Percentiles rank a stretch among this genome's conserved stretches.
These are phyloP conservation scores for Periglandula ipomoeae DNA, from an alignment of 2,329 filamentous ascomycete genomes.

Conservation along the genomic window DNA sequence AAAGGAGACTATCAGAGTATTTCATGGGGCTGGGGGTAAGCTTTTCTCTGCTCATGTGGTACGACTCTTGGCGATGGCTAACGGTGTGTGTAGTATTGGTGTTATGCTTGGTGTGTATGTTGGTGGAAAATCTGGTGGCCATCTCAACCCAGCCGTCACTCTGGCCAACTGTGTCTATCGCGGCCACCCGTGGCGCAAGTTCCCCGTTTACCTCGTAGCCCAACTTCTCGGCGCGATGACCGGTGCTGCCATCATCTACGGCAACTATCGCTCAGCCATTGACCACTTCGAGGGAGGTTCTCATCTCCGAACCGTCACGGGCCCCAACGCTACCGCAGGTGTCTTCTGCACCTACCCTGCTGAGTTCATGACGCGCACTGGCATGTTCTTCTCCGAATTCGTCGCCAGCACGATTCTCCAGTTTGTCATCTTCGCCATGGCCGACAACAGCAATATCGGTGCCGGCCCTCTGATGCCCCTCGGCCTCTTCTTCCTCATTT, in stretches of 20 bases:
- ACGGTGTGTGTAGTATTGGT: conserved; percentile 36
- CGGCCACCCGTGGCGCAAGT: conserved; percentile 58
- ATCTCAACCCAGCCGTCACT: conserved; percentile 64
- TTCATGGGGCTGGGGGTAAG: conserved; percentile 41
- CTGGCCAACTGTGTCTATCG: conserved; percentile 61
- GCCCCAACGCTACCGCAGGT: conserved; percentile 52
- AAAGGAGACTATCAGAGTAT: conserved; percentile 43
- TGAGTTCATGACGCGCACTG: conserved; percentile 53
- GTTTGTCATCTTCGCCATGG: conserved; percentile 63
- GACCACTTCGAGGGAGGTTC: conserved; percentile 52
- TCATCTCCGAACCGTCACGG: conserved; percentile 51
- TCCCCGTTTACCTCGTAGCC: conserved; percentile 57
- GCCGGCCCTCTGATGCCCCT: conserved; percentile 49
- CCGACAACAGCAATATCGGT: conserved; percentile 47
- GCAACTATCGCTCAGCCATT: conserved; percentile 56
- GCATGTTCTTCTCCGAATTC: conserved; percentile 65
- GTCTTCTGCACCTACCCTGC: conserved; percentile 69
- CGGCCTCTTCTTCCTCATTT: conserved; percentile 61
- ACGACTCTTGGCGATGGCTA: neutral
- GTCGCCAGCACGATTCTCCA: conserved; percentile 58
- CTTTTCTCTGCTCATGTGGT: neutral
- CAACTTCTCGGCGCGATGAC: conserved; percentile 60
- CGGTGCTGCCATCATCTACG: conserved; percentile 51
- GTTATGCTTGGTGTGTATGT: conserved; percentile 63
- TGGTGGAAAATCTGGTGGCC: conserved; percentile 55